Conservation (phyloP, 1,139 yeast genomes). For the Geotrichum restrictum region DNA sequence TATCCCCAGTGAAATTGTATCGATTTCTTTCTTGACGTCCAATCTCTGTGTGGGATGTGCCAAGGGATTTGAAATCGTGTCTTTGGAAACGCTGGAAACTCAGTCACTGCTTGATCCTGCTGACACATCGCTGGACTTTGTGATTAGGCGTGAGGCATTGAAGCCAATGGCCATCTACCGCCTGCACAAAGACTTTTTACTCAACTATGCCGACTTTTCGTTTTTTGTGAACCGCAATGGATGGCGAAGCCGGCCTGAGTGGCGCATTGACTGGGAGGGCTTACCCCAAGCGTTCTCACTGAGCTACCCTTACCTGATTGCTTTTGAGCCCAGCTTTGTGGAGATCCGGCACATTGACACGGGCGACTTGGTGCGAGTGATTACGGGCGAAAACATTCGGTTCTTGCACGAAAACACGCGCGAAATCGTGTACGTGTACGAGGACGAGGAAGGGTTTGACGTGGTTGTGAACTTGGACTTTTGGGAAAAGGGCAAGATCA, state of each 20-base stretch:
- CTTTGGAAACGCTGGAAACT: conserved; percentile 68
- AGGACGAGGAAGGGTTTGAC: conserved; percentile 83
- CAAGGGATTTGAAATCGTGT: conserved; percentile 90
- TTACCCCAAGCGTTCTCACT: conserved; percentile 87
- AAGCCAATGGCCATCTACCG: conserved; percentile 91
- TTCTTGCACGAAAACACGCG: conserved; percentile 86
- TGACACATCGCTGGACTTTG: conserved; percentile 93
- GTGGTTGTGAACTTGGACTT: conserved; percentile 89
- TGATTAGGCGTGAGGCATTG: conserved; percentile 76
- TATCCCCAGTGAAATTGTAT: conserved; percentile 84
- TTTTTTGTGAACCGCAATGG: conserved; percentile 93
- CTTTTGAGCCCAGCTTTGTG: conserved; percentile 85
- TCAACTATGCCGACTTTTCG: conserved; percentile 87
- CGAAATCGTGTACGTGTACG: conserved; percentile 90
- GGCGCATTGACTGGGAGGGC: conserved; percentile 97
- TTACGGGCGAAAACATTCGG: conserved; percentile 89
- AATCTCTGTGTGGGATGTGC: conserved; percentile 93
- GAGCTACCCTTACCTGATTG: conserved; percentile 87
- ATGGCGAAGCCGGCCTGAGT: conserved; percentile 91
- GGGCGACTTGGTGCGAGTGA: conserved; percentile 79
- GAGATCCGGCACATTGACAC: conserved; percentile 90
- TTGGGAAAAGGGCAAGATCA: conserved; percentile 48
- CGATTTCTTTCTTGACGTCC: conserved; percentile 83
- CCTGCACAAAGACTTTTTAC: conserved; percentile 78
- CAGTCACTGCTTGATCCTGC: conserved; percentile 88